Conservation (phyloP, 2,329 filamentous ascomycete species). For the Beauveria pseudobassiana region DNA sequence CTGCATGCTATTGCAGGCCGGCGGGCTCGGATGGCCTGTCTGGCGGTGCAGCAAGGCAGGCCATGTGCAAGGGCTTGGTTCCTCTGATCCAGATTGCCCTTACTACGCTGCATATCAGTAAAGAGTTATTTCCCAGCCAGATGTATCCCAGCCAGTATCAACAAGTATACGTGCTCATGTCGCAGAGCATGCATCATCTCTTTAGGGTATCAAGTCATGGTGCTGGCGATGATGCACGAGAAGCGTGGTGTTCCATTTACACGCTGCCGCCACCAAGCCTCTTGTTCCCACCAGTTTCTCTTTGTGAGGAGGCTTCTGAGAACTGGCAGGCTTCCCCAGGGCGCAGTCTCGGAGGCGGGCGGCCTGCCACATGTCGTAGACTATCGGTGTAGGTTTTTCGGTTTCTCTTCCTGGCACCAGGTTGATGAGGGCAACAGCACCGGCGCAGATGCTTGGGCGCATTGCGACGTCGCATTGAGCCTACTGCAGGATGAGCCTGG, state of each 20-base stretch:
- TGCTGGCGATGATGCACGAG: background rate
- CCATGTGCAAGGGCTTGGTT: background rate
- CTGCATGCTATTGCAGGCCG: background rate
- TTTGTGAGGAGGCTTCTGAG: background rate
- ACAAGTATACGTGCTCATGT: too few species aligned
- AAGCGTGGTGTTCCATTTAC: background rate
- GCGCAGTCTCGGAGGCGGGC: background rate
- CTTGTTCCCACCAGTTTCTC: background rate
- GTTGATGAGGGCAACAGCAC: background rate
- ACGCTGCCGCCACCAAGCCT: slow-evolving; percentile 6
- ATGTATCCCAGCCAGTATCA: too few species aligned
- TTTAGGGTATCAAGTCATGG: too few species aligned
- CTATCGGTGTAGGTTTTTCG: slow-evolving; percentile 1
- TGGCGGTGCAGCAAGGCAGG: background rate
- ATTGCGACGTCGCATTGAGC: background rate
- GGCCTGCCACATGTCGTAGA: background rate
- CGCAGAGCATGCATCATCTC: too few species aligned
- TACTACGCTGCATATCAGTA: background rate
- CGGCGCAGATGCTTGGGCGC: background rate
- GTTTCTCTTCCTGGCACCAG: background rate
- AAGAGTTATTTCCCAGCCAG: background rate
- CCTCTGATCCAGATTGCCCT: background rate
- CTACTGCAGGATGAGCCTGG: background rate
- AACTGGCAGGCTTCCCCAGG: background rate
- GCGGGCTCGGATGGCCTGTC: background rate